phyloP scores from a whole-genome alignment of 768 basidiomycete genomes.

The Tulasnella sp. region DNA sequence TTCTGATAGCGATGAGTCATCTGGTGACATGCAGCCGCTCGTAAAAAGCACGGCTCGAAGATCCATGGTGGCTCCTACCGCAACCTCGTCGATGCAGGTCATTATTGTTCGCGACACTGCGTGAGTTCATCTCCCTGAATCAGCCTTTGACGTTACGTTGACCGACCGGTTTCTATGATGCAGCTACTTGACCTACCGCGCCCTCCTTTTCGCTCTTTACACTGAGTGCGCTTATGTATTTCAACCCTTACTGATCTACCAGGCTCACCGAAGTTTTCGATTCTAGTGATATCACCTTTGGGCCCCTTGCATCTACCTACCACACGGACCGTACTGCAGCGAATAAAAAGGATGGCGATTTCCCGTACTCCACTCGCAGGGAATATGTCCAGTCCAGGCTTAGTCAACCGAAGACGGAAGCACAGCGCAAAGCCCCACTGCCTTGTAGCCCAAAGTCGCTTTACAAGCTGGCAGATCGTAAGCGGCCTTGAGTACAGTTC shows the following conservation, averaged over 20 bases:
- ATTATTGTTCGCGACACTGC: slow-evolving; percentile 7
- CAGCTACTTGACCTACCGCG: slow-evolving; percentile 13
- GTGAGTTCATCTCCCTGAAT: background rate
- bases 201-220: slow-evolving; percentile 12
- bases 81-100: slow-evolving; percentile 5
- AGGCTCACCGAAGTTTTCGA: background rate
- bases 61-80: background rate
- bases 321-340: slow-evolving; percentile 11
- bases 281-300: slow-evolving; percentile 5
- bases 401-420: slow-evolving; percentile 4
- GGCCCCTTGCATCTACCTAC: slow-evolving; percentile 10
- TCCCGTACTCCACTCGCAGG: slow-evolving; percentile 7
- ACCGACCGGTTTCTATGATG: too few relatives aligned
- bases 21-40: background rate
- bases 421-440: slow-evolving; percentile 5
- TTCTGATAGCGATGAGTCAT: slow-evolving; percentile 8
- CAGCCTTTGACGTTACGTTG: too few relatives aligned
- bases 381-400: slow-evolving; percentile 10
- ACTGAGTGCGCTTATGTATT: slow-evolving; percentile 2
- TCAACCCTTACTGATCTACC: background rate
- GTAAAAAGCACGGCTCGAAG: background rate
- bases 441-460: slow-evolving; percentile 10
- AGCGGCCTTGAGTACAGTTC: background rate
- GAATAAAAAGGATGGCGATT: slow-evolving; percentile 9
- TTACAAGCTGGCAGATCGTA: slow-evolving; percentile 14